Percentiles rank a stretch among this genome's conserved stretches.
These are phyloP conservation scores for Kwoniella pini DNA, from an alignment of 768 basidiomycete species.

Conservation along the genomic window DNA sequence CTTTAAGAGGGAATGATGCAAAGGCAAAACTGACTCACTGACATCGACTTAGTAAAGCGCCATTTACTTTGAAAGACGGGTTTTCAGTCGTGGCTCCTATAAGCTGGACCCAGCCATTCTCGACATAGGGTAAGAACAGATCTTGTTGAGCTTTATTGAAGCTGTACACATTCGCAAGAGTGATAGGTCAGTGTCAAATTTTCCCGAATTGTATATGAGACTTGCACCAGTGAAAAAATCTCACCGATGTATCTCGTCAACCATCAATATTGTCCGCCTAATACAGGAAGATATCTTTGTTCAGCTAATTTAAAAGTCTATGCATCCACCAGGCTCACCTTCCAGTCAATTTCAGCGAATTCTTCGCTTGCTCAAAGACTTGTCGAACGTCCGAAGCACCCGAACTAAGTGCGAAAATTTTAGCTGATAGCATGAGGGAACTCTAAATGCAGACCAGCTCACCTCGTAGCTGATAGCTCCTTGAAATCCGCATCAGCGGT, in stretches of 20 bases:
- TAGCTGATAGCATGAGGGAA: slow-evolving; percentile 29
- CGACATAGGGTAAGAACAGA: slow-evolving; percentile 76
- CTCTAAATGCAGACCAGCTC: slow-evolving; percentile 29
- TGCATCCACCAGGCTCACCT: slow-evolving; percentile 49
- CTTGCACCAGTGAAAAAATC: slow-evolving; percentile 52
- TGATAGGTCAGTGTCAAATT: not conserved
- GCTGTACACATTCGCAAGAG: slow-evolving; percentile 9
- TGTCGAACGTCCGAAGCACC: slow-evolving; percentile 67
- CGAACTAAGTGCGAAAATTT: slow-evolving; percentile 28
- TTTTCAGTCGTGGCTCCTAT: slow-evolving; percentile 88
- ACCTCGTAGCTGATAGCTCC: slow-evolving; percentile 72
- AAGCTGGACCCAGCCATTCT: slow-evolving; percentile 74
- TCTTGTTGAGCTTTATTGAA: slow-evolving; percentile 59
- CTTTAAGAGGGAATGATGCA: not conserved
- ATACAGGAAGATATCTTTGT: slow-evolving; percentile 59
- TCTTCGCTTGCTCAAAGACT: slow-evolving; percentile 76
- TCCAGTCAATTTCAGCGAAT: slow-evolving; percentile 65
- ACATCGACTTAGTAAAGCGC: slow-evolving; percentile 72
- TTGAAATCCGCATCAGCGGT: slow-evolving; percentile 66
- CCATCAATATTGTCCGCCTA: slow-evolving; percentile 72
- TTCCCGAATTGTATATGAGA: not conserved
- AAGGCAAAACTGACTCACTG: slow-evolving; percentile 59
- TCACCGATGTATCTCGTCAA: slow-evolving; percentile 84
- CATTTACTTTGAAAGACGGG: slow-evolving; percentile 77
- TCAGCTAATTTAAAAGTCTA: slow-evolving; percentile 57